Base-by-base conservation (phyloP, 164 flowering plant genomes). In the Brasenia schreberi region DNA sequence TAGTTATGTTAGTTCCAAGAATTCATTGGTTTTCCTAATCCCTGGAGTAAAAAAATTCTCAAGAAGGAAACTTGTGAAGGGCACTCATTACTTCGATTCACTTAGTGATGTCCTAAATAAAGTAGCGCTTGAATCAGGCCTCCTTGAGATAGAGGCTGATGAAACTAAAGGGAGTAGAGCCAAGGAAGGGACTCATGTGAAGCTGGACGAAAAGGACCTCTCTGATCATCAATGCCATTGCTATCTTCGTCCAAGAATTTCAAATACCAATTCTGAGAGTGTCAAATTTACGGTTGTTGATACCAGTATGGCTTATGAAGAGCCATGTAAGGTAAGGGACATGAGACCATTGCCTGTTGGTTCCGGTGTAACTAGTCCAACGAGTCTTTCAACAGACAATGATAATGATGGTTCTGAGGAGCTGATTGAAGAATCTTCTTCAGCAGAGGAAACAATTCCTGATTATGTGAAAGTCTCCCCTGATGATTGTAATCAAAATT, bases 31-130 rank as follows among this genome's bases (percentile, higher is more conserved):
- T 59, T 92, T 87, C 71, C 84, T 92, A 43, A 49, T 82, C 49
- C 92, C 96, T 11, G 94, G 94, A 18, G 72, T 87, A 5, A 79
- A 81, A 70, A 89, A 87, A 72, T 89, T 89, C 76, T 85, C 96
- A 6, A 81, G 82, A 69, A 79, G 85, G 74, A 33, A 33, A 33
- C 83, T 87, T 64, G 81, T 78, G 62, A 87, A 85, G 63, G 96
- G 94, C 42, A 70, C 74, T 4, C 86, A 87, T 64, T 92, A 82
- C 67, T 92, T 86, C 69, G 90, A 87, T 75, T 89, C 90, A 42
- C 77, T 87, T 5, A 81, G 72, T 65, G 97, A 92, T 74, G 83
- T 92, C 52, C 68, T 92, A 71, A 79, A 68, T 70, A 85, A 82
- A 74, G 92, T 92, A 58, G 83, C 84, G 18, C 76, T 81, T 33